A percentile compares a stretch with the other conserved stretches of the same genome.
These are phyloP conservation scores for Yamadazyma triangularis DNA, from an alignment of 1,139 yeast species.

Conservation along the genomic window DNA sequence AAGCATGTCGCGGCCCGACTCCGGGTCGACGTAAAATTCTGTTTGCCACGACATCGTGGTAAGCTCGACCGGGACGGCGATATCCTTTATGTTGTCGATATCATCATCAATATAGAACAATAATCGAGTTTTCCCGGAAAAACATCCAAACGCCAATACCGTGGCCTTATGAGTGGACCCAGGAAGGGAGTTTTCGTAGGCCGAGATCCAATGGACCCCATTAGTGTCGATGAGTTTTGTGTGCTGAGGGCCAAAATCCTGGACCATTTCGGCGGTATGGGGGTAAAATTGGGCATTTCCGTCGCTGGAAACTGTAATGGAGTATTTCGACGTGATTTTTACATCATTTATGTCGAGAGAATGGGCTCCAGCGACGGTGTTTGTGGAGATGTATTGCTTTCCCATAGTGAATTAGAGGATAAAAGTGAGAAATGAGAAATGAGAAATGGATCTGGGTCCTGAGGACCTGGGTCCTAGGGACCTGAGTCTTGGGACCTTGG, in stretches of 20 bases:
- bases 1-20: constrained; percentile 44
- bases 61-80: constrained; percentile 16
- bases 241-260: too few relatives aligned
- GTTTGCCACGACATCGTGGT: constrained; percentile 28
- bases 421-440: background rate
- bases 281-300: constrained; percentile 75
- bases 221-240: constrained; percentile 44
- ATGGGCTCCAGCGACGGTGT: constrained; percentile 66
- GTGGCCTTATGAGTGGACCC: constrained; percentile 35
- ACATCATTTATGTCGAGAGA: constrained; percentile 71
- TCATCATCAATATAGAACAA: constrained; percentile 35
- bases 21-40: constrained; percentile 49
- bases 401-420: constrained; percentile 28
- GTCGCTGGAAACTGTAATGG: constrained; percentile 87
- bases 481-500: too few relatives aligned
- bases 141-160: constrained; percentile 55
- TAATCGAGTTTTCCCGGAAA: constrained; percentile 52
- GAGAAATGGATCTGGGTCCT: too few relatives aligned
- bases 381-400: constrained; percentile 69
- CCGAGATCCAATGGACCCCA: constrained; percentile 76
- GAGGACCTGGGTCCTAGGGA: too few relatives aligned
- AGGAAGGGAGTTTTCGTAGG: constrained; percentile 51
- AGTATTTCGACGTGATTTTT: constrained; percentile 55
- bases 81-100: constrained; percentile 20
- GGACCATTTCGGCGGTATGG: too few relatives aligned